phyloP scores from a whole-genome alignment of 2,329 filamentous ascomycete species.

The Aspergillus uvarum region DNA sequence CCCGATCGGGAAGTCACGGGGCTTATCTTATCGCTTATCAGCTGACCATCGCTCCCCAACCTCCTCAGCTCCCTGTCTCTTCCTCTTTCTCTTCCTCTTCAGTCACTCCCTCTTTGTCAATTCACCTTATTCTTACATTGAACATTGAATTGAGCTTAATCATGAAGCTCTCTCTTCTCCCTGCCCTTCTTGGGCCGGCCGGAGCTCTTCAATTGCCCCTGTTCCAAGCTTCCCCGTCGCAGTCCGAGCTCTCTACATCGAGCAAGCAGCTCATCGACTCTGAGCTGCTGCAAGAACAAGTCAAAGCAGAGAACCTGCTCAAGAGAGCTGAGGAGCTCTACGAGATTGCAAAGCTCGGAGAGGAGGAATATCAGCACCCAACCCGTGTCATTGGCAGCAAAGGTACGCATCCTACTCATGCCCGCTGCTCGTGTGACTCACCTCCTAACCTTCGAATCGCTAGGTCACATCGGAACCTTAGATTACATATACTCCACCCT shows the following conservation, averaged over 20 bases:
- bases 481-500: conserved; percentile 61
- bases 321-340: conserved; percentile 62
- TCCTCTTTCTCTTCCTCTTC: background rate
- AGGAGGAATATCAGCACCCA: conserved; percentile 64
- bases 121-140: background rate
- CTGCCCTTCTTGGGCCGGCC: conserved; percentile 11
- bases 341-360: conserved; percentile 59
- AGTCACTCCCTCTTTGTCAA: background rate
- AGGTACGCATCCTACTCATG: conserved; percentile 45
- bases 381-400: conserved; percentile 69
- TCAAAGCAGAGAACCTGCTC: conserved; percentile 58
- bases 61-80: background rate
- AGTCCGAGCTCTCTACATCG: conserved; percentile 19
- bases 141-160: background rate
- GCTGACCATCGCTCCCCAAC: background rate
- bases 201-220: conserved; percentile 24
- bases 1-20: background rate
- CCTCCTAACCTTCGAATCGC: background rate
- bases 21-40: conserved; percentile 1
- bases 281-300: conserved; percentile 41
- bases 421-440: background rate
- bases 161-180: background rate
- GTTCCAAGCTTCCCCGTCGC: background rate
- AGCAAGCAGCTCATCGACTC: conserved; percentile 49
- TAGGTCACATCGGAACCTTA: conserved; percentile 61